These are phyloP conservation scores for Saccharomyces pastorianus DNA, from an alignment of 1,139 yeast genomes.

Conservation along the genomic window DNA sequence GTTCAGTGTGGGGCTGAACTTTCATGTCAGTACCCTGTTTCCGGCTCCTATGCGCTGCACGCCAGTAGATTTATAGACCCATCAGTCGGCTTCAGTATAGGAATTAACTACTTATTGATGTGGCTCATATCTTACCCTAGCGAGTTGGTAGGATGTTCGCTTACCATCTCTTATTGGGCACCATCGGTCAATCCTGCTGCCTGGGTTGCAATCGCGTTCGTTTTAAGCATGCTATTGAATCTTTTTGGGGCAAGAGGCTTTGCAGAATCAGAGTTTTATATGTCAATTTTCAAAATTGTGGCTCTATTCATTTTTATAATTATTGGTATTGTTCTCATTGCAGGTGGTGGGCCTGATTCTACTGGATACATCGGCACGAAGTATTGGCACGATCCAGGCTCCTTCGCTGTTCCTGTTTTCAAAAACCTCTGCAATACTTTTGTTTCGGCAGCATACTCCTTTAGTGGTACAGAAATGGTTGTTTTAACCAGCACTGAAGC, in stretches of 20 bases:
- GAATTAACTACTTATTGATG: conserved; percentile 62
- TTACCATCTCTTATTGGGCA: conserved; percentile 58
- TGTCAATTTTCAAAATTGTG: conserved; percentile 51
- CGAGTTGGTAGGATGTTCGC: conserved; percentile 63
- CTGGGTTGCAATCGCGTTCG: conserved; percentile 50
- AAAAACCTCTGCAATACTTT: conserved; percentile 78
- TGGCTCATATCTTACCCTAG: conserved; percentile 65
- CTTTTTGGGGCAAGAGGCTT: conserved; percentile 56
- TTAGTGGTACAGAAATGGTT: conserved; percentile 74
- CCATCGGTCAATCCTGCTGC: conserved; percentile 22
- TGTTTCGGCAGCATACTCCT: conserved; percentile 75
- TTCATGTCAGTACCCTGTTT: conserved; percentile 57
- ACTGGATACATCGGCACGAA: conserved; percentile 48
- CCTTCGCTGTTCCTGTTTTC: conserved; percentile 51
- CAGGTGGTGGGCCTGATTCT: conserved; percentile 59
- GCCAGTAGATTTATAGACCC: conserved; percentile 60
- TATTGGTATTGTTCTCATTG: conserved; percentile 55
- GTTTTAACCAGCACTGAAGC: conserved; percentile 81
- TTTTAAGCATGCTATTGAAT: conserved; percentile 47
- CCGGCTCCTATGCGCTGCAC: conserved; percentile 64
- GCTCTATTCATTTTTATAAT: conserved; percentile 61
- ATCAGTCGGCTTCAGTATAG: conserved; percentile 67
- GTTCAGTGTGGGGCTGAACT: conserved; percentile 64
- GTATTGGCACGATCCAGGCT: conserved; percentile 61
- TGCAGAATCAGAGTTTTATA: conserved; percentile 59